Evolutionary conservation across 2,329 filamentous ascomycete species (phyloP).

Genomic region (Cladosporium phlei): DNA sequence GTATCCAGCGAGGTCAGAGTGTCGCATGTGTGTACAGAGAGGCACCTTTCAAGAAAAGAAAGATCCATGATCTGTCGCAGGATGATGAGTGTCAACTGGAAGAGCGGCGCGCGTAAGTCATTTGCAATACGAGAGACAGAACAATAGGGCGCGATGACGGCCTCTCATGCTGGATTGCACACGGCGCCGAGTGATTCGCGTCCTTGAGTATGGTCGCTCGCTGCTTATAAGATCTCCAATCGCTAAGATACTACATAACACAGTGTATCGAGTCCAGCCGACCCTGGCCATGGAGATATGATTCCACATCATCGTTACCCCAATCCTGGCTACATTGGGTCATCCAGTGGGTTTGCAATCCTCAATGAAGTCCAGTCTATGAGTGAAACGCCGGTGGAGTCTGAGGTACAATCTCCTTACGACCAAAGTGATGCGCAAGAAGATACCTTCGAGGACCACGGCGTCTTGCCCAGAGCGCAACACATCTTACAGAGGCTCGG

Average conservation of each 20-base stretch:
- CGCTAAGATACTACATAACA: background rate
- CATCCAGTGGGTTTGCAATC: constrained; percentile 30
- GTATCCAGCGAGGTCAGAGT: constrained; percentile 19
- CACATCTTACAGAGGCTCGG: constrained; percentile 4
- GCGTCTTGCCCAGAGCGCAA: background rate
- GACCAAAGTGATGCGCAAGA: background rate
- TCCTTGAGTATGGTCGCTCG: too few species aligned
- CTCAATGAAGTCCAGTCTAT: constrained; percentile 30
- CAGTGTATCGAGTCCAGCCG: constrained; percentile 12
- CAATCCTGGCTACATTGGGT: constrained; percentile 32
- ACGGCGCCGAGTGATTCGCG: too few species aligned
- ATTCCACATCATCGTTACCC: constrained; percentile 25
- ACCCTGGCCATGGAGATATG: constrained; percentile 12
- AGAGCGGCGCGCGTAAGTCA: too few species aligned
- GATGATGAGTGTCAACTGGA: too few species aligned
- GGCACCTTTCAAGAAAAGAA: constrained; percentile 27
- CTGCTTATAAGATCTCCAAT: too few species aligned
- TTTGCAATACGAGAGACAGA: too few species aligned
- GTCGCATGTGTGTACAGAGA: constrained; percentile 25
- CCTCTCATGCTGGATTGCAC: too few species aligned
- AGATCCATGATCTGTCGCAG: constrained; percentile 12
- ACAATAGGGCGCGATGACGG: too few species aligned
- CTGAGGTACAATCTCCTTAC: background rate
- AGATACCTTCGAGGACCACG: constrained; percentile 5
- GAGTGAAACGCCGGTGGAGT: constrained; percentile 5